A percentile compares a stretch with the other conserved stretches of the same genome.
Evolutionary conservation across 371 early-diverging fungal species (phyloP).

Genomic region (Mortierella sp.): DNA sequence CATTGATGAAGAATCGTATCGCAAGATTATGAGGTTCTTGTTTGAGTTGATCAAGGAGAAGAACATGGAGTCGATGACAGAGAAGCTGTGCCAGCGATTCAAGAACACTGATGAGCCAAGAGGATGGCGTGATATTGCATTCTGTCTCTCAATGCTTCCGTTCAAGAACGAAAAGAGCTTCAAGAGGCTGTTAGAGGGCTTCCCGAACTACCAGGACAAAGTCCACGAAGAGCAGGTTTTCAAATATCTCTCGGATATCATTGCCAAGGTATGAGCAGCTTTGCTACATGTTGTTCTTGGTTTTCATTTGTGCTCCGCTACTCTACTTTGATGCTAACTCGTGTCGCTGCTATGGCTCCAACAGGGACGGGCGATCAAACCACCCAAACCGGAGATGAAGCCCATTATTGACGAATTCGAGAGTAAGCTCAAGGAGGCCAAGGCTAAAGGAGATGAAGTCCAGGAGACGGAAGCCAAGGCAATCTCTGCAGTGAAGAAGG

Average conservation of each 20-base stretch:
- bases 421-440: conserved; percentile 66
- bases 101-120: conserved; percentile 76
- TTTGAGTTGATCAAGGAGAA: conserved; percentile 96
- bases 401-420: conserved; percentile 85
- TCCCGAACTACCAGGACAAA: conserved; percentile 89
- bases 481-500: conserved; percentile 47
- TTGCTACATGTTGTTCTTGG: not conserved
- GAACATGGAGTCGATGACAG: conserved; percentile 93
- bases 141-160: conserved; percentile 87
- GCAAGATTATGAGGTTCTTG: conserved; percentile 91
- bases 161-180: conserved; percentile 87
- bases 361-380: conserved; percentile 72
- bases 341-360: too few species aligned
- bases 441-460: conserved; percentile 52
- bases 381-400: conserved; percentile 79
- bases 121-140: conserved; percentile 93
- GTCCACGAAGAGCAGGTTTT: conserved; percentile 84
- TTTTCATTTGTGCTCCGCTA: conserved; percentile 1
- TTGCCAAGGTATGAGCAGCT: conserved; percentile 71
- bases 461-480: conserved; percentile 45
- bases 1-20: conserved; percentile 83
- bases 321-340: too few species aligned
- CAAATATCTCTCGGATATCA: conserved; percentile 85
- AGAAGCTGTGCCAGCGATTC: conserved; percentile 95
- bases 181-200: conserved; percentile 81